Percentiles rank a stretch among this genome's conserved stretches.
These are phyloP conservation scores for Eimeria necatrix DNA, from an alignment of 169 alveolate species.

Conservation along the genomic window DNA sequence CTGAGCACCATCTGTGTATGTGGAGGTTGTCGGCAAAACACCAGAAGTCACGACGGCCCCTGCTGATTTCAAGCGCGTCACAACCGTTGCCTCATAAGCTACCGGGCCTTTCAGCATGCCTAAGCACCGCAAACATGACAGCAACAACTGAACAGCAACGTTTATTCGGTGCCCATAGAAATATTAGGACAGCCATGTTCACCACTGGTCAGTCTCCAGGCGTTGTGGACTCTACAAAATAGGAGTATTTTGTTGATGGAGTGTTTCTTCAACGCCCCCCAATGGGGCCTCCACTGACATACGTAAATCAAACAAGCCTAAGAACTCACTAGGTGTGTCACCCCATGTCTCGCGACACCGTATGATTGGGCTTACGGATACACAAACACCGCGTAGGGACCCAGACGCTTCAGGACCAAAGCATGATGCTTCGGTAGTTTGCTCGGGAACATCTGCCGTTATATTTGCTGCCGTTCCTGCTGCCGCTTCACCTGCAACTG, in stretches of 20 bases:
- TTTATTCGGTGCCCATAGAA: no score
- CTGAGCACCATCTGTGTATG: not conserved
- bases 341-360: not conserved
- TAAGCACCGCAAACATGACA: not conserved
- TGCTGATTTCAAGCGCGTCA: slow-evolving; percentile 12
- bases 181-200: not conserved
- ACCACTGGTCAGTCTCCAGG: not conserved
- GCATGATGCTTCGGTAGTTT: not conserved
- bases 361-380: not conserved
- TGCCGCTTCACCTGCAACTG: not conserved
- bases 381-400: slow-evolving; percentile 5
- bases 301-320: not conserved
- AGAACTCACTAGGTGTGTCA: not conserved
- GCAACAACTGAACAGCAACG: not conserved
- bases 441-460: not conserved
- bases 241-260: no score
- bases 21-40: not conserved
- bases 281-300: not conserved
- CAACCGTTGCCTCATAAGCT: slow-evolving; percentile 28
- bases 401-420: not conserved
- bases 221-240: no score
- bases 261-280: not conserved
- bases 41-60: not conserved
- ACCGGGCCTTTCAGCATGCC: slow-evolving; percentile 18
- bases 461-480: not conserved